Evolutionary conservation across 148 eudicot genomes (phyloP).

Genomic region (Cornus controversa): DNA sequence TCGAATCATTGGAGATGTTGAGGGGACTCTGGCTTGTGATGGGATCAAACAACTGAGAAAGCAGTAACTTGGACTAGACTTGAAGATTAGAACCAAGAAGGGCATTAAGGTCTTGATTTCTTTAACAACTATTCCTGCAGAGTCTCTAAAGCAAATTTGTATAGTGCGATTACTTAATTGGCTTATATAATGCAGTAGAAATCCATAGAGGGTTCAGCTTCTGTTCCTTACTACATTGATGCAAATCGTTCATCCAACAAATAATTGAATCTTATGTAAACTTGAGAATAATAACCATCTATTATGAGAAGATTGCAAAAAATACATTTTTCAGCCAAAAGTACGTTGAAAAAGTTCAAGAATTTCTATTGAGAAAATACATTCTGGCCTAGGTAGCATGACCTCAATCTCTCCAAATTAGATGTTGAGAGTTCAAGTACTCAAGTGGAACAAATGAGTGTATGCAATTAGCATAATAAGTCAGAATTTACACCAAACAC

Average conservation of each 20-base stretch:
- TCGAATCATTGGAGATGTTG: slow-evolving; percentile 81
- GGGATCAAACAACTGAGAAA: slow-evolving; percentile 59
- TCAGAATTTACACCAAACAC: no score
- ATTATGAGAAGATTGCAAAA: no score
- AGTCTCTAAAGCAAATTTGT: slow-evolving; percentile 10
- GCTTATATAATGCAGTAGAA: slow-evolving; percentile 7
- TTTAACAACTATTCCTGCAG: not conserved
- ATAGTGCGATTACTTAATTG: slow-evolving; percentile 11
- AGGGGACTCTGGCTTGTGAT: slow-evolving; percentile 85
- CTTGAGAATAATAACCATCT: no score
- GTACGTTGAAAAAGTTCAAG: no score
- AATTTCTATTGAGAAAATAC: no score
- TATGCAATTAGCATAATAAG: no score
- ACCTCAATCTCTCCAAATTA: no score
- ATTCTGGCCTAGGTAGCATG: no score
- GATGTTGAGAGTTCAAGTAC: no score
- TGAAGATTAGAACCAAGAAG: not conserved
- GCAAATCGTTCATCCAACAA: not conserved
- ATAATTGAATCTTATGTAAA: no score
- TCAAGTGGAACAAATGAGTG: no score
- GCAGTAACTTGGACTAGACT: slow-evolving; percentile 14
- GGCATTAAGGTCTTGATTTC: slow-evolving; percentile 6
- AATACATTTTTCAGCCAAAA: no score
- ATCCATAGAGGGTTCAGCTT: not conserved
- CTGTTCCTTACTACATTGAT: not conserved